Evolutionary conservation across 2,329 filamentous ascomycete genomes (phyloP).

Genomic region (Stagonosporopsis chrysanthemi): DNA sequence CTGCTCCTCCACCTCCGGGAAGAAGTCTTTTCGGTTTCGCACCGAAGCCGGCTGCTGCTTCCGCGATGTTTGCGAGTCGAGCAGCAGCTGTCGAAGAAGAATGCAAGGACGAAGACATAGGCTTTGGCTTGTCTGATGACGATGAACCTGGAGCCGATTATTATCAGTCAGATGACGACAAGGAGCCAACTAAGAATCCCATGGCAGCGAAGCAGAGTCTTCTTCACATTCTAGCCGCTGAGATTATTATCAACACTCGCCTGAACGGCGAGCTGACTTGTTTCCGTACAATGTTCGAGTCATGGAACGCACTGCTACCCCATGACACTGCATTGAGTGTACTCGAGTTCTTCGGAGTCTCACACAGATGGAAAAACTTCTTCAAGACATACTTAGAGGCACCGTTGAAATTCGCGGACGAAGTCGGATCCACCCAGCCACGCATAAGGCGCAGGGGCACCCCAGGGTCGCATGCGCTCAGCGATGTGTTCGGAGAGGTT

Average conservation of each 20-base stretch:
- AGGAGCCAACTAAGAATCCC: slow-evolving; percentile 30
- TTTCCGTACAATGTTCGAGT: slow-evolving; percentile 43
- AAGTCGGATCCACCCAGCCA: slow-evolving; percentile 41
- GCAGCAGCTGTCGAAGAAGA: not conserved
- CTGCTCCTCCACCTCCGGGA: not conserved
- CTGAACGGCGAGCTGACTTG: slow-evolving; percentile 41
- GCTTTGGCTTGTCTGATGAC: not conserved
- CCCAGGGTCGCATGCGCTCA: slow-evolving; percentile 56
- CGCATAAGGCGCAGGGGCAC: slow-evolving; percentile 55
- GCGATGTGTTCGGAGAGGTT: slow-evolving; percentile 58
- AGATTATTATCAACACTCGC: slow-evolving; percentile 42
- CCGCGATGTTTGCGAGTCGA: not conserved
- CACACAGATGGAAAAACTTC: slow-evolving; percentile 53
- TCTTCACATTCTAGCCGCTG: slow-evolving; percentile 41
- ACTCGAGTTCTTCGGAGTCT: slow-evolving; percentile 56
- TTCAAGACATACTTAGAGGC: slow-evolving; percentile 57
- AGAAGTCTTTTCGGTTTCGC: not conserved
- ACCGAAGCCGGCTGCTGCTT: not conserved
- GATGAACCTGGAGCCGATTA: not conserved
- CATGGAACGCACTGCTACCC: slow-evolving; percentile 48
- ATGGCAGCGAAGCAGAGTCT: slow-evolving; percentile 43
- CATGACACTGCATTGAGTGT: slow-evolving; percentile 56
- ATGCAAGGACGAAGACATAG: not conserved
- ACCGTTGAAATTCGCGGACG: slow-evolving; percentile 54
- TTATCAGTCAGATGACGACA: slow-evolving; percentile 13